Conservation (phyloP, 2,329 filamentous ascomycete genomes). For the Penicillium digitatum region DNA sequence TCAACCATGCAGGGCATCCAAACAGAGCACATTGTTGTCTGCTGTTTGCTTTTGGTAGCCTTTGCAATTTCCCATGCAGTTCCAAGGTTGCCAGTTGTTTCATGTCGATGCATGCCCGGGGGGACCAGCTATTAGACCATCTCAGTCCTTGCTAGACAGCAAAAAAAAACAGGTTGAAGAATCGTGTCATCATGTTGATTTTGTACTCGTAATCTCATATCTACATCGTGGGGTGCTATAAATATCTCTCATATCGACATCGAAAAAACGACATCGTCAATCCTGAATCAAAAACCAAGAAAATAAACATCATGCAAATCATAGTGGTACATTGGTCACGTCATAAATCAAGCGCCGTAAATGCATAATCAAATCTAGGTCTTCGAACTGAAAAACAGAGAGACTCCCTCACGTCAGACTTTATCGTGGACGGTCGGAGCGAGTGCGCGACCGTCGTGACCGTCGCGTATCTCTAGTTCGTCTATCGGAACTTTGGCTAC, state of each 20-base stretch:
- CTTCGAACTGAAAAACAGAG: not conserved
- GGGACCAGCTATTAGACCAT: conserved; percentile 6
- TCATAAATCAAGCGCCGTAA: conserved; percentile 17
- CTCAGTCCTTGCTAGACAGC: not conserved
- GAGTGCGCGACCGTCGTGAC: conserved; percentile 29
- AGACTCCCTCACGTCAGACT: not conserved
- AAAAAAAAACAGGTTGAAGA: not conserved
- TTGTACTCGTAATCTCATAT: conserved; percentile 8
- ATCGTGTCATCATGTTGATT: conserved; percentile 1
- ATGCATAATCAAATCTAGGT: conserved; percentile 15
- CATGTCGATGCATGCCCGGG: conserved; percentile 9
- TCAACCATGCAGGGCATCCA: conserved; percentile 6
- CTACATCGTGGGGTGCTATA: conserved; percentile 5
- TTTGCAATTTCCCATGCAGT: not conserved
- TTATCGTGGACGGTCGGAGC: conserved; percentile 27
- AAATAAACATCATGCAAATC: conserved; percentile 9
- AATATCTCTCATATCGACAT: conserved; percentile 12
- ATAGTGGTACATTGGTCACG: conserved; percentile 25
- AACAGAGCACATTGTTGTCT: conserved; percentile 20
- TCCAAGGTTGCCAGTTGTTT: conserved; percentile 2
- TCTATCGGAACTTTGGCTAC: conserved; percentile 45
- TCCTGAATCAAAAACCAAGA: not conserved
- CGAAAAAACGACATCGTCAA: conserved; percentile 13
- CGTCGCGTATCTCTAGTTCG: conserved; percentile 34
- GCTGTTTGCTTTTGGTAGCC: conserved; percentile 15